Evolutionary conservation across 208 protist genomes (phyloP), one percentile per base, ranked within the genome.

Genomic region (Angomonas desouzai): DNA sequence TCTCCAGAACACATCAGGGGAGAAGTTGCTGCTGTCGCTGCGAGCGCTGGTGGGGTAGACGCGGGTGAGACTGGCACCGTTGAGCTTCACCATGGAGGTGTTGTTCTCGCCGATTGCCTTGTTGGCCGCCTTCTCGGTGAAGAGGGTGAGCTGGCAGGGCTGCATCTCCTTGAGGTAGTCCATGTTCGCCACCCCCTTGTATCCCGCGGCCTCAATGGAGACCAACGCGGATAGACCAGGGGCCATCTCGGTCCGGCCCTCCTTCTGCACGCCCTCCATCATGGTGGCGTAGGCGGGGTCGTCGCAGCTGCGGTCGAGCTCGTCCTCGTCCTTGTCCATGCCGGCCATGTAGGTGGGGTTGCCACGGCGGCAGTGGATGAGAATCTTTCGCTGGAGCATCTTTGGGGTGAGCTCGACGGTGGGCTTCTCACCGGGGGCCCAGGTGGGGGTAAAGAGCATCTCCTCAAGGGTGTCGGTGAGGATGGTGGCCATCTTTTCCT

Each of bases 1-100:
- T 57, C 77, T 80, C 89, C 88, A 97, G 51, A 78, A 70, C 20
- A 76, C 49, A 13, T 81, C 65, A 10, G 93, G 95, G 62, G 95
- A 64, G 64, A 96, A 98, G 78, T 98, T 99, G 68, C 72, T 90
- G 48, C 84, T 94, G 63, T 87, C 74, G 66, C 98, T 72, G 55
- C 97, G 85, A 10, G 81, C 82, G 48, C 94, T 95, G 34, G 69
- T 75, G 28, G 97, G 97, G 74, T 98, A 99, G 30, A 97, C 81
- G 47, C 97, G 91, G 33, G 77, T 79, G 27, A 98, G 62, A 47
- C 89, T 88, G 0, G 64, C 64, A 23, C 79, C 62, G 58, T 93
- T 97, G 68, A 90, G 77, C 22, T 30, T 32, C 28, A 74, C 63
- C 40, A 90, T 66, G 3, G 65, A 77, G 4, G 64, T 45, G 34